Evolutionary conservation across 2,329 filamentous ascomycete species (phyloP), one percentile per base, ranked within the genome.

Genomic region (Beauveria bassiana): DNA sequence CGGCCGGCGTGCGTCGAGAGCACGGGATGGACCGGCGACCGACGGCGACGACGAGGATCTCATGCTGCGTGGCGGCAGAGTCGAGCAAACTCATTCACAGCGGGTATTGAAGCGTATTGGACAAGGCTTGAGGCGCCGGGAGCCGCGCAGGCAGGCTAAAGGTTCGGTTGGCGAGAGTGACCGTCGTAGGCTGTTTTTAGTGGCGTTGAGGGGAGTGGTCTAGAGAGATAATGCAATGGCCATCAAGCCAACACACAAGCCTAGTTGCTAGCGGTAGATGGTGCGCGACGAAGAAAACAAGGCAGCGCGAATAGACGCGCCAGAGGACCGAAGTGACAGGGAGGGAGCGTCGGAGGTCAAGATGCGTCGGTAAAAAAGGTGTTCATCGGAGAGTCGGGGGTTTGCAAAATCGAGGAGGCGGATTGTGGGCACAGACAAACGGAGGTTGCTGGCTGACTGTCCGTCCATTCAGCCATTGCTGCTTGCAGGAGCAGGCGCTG

Each of bases 1-100:
- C 49, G 70, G 67, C 38, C 69, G 73, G 59, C 71, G 70, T 64
- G 71, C 67, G 68, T 75, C 72, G 47, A 69, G 74, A 71, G 66
- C 73, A 72, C 73, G 76, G 72, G 67, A 67, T 66, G 24, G 68
- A 59, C 40, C 63, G 62, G 60, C 65, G 61, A 43, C 63, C 52
- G 46, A 63, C 49, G 62, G 68, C 50, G 66, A 68, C 55, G 74
- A 73, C 55, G 73, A 74, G 64, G 72, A 69, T 65, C 74, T 73
- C 76, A 77, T 78, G 70, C 59, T 45, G 47, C 16, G 18, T 8
- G 34, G 16, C 22, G 9, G 22, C 16, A 18, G 46, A 38, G 9
- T 22, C 22, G 5, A 22, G 34, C 7, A 28, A 24, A 14, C 16
- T 40, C 28, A 10, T 59, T 22, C 28, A 49, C n/a, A 10, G 20